phyloP scores from a whole-genome alignment of 371 early-diverging fungal species.

The Haplosporangium sp. region DNA sequence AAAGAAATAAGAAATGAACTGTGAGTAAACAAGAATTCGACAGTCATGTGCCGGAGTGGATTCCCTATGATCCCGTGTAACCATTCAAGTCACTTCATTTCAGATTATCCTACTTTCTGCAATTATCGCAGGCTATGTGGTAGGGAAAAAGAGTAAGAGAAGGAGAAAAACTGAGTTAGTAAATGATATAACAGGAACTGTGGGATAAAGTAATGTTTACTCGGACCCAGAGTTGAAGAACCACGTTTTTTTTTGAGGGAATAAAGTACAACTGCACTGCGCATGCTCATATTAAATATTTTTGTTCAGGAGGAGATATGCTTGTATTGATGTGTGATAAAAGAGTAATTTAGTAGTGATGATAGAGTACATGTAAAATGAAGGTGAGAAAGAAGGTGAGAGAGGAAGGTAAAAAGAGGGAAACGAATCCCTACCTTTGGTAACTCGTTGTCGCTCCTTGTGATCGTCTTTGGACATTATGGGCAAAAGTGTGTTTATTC shows the following conservation, averaged over 20 bases:
- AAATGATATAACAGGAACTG: not conserved
- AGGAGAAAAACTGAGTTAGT: not conserved
- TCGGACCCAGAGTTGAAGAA: no score
- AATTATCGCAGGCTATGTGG: constrained; percentile 52
- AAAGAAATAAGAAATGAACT: not conserved
- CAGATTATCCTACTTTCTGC: constrained; percentile 43
- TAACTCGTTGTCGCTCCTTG: constrained; percentile 54
- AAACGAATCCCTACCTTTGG: constrained; percentile 40
- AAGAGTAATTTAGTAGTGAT: no score
- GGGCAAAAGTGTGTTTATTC: not conserved
- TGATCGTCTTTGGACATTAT: constrained; percentile 29
- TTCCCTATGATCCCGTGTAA: not conserved
- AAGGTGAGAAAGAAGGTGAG: no score
- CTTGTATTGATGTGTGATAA: no score
- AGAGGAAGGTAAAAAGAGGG: no score
- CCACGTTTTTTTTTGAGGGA: no score
- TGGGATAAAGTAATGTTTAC: not conserved
- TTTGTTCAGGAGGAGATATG: no score
- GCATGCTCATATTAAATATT: not conserved
- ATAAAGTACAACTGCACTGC: not conserved
- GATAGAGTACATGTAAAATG: no score
- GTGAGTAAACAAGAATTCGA: no score
- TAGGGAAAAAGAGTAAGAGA: not conserved
- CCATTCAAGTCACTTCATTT: no score
- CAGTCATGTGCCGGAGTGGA: no score